Conservation (phyloP, 768 basidiomycete species). For the Tulasnella sp. region DNA sequence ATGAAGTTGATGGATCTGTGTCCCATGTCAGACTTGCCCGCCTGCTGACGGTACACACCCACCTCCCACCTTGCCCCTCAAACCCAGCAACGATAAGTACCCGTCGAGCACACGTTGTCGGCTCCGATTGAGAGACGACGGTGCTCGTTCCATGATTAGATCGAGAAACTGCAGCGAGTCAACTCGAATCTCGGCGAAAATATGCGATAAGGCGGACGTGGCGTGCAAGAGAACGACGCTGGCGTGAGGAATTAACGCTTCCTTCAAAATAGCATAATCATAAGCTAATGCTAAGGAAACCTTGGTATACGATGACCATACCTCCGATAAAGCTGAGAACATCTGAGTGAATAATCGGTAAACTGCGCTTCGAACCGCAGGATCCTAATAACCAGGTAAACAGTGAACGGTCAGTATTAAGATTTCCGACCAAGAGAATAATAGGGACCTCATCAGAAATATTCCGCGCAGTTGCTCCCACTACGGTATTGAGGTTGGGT, state of each 20-base stretch:
- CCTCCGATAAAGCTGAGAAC: constrained; percentile 53
- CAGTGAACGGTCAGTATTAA: constrained; percentile 8
- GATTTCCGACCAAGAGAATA: not conserved
- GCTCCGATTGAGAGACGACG: constrained; percentile 55
- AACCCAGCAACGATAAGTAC: constrained; percentile 67
- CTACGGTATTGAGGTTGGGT: constrained; percentile 45
- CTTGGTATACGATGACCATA: constrained; percentile 30
- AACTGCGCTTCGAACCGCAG: constrained; percentile 64
- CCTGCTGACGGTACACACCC: not conserved
- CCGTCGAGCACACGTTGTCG: constrained; percentile 65
- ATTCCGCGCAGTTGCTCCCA: constrained; percentile 57
- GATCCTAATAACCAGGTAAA: constrained; percentile 51
- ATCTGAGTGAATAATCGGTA: constrained; percentile 66
- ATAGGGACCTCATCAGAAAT: constrained; percentile 74
- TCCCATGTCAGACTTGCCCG: not conserved
- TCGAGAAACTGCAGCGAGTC: constrained; percentile 79
- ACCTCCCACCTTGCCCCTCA: constrained; percentile 38
- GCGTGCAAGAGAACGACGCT: constrained; percentile 72
- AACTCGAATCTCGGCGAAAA: constrained; percentile 89
- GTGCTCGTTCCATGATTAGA: constrained; percentile 61
- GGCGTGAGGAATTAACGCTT: constrained; percentile 64
- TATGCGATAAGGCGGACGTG: constrained; percentile 86
- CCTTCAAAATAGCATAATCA: constrained; percentile 36
- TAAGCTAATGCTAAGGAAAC: not conserved
- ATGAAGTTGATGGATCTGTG: not conserved